phyloP scores from a whole-genome alignment of 371 early-diverging fungal species.

The Catenaria anguillulae region DNA sequence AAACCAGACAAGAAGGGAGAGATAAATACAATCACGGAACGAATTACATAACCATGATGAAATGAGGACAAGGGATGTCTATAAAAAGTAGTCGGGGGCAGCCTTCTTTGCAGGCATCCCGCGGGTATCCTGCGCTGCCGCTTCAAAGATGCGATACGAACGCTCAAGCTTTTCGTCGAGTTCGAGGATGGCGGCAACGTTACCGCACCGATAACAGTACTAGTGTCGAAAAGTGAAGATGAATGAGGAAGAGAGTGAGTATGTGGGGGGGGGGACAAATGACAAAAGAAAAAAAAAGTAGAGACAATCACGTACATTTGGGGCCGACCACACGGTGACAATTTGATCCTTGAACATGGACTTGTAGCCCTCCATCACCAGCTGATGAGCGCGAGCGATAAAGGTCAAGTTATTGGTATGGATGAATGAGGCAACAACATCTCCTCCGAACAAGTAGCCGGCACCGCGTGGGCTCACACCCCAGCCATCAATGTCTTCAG shows the following conservation, averaged over 20 bases:
- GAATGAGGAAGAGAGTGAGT: background rate
- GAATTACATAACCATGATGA: too few relatives aligned
- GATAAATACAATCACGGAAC: too few relatives aligned
- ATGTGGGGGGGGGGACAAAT: too few relatives aligned
- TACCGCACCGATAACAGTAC: slow-evolving; percentile 67
- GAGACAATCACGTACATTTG: slow-evolving; percentile 56
- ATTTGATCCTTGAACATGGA: slow-evolving; percentile 87
- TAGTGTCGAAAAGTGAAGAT: background rate
- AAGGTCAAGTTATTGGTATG: slow-evolving; percentile 79
- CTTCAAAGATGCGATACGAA: slow-evolving; percentile 72
- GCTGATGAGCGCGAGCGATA: slow-evolving; percentile 96
- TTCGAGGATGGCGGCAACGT: slow-evolving; percentile 95
- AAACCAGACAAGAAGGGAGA: too few relatives aligned
- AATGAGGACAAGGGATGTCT: too few relatives aligned
- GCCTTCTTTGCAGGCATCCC: slow-evolving; percentile 61
- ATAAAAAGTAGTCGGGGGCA: slow-evolving; percentile 84
- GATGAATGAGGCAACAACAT: slow-evolving; percentile 40
- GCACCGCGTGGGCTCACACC: slow-evolving; percentile 96
- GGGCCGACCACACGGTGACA: slow-evolving; percentile 99
- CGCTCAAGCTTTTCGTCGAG: slow-evolving; percentile 77
- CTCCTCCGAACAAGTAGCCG: slow-evolving; percentile 94
- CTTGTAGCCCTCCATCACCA: slow-evolving; percentile 98
- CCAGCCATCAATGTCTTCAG: slow-evolving; percentile 92
- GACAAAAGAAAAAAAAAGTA: background rate
- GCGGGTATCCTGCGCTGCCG: slow-evolving; percentile 69